phyloP scores from a whole-genome alignment of 345 rosid genomes.

The Garcia nutans region DNA sequence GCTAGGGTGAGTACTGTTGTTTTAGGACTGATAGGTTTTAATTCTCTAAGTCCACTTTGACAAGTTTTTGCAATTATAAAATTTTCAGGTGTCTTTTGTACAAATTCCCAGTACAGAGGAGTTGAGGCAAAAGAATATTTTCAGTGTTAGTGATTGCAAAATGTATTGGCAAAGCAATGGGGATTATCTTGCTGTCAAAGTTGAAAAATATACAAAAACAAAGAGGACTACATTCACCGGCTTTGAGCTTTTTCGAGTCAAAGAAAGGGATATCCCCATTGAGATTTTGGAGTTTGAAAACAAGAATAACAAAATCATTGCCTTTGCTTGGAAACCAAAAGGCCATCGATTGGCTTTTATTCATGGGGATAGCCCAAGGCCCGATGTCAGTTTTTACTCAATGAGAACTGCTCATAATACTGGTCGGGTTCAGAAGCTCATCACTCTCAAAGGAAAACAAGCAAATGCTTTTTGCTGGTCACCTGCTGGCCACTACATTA shows the following conservation, averaged over 20 bases:
- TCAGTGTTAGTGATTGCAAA: conserved; percentile 92
- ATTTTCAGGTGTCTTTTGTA: conserved; percentile 73
- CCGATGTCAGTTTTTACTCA: conserved; percentile 87
- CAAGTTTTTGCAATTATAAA: not conserved
- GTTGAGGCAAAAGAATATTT: conserved; percentile 89
- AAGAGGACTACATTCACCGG: conserved; percentile 96
- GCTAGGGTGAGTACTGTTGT: conserved; percentile 63
- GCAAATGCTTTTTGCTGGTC: conserved; percentile 98
- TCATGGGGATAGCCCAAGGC: conserved; percentile 90
- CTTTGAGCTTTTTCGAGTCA: conserved; percentile 91
- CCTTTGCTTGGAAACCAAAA: conserved; percentile 98
- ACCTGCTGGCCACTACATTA: conserved; percentile 71
- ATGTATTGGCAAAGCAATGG: conserved; percentile 99
- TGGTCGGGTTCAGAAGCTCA: conserved; percentile 77
- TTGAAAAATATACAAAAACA: conserved; percentile 88
- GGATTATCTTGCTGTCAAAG: conserved; percentile 91
- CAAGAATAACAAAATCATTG: conserved; percentile 90
- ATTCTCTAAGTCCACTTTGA: not conserved
- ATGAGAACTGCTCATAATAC: conserved; percentile 61
- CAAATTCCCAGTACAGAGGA: conserved; percentile 89
- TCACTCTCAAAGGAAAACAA: conserved; percentile 84
- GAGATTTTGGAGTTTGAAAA: conserved; percentile 98
- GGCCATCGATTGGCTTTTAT: conserved; percentile 95
- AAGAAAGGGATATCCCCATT: conserved; percentile 90
- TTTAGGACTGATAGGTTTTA: not conserved